Percentiles rank a stretch among this genome's conserved stretches.
Conservation (phyloP, 1,284 basidiomycete species). For the Xerocomus amazonicus region DNA sequence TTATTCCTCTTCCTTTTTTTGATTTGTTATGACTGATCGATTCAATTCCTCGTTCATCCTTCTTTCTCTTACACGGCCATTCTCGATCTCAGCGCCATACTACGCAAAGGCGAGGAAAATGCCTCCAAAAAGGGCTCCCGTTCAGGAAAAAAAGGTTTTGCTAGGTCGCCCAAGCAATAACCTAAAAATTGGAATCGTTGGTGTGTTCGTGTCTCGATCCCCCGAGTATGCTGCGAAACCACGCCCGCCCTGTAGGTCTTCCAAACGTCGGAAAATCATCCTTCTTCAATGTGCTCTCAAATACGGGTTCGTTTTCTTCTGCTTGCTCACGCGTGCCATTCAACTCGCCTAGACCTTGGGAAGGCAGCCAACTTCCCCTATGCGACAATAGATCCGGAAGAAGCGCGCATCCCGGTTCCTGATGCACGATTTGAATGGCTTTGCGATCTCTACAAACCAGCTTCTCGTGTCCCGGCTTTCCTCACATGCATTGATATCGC, state of each 20-base stretch:
- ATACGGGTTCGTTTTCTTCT: constrained; percentile 59
- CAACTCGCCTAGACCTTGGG: constrained; percentile 69
- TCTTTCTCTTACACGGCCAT: constrained; percentile 18
- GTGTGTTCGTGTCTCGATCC: constrained; percentile 45
- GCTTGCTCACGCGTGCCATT: not conserved
- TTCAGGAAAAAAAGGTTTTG: constrained; percentile 77
- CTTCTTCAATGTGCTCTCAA: constrained; percentile 93
- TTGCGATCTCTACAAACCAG: constrained; percentile 87
- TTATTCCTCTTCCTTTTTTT: constrained; percentile 9
- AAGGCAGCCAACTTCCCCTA: constrained; percentile 99
- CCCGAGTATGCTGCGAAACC: constrained; percentile 8
- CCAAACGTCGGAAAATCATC: constrained; percentile 95
- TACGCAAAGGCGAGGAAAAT: constrained; percentile 58
- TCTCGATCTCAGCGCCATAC: constrained; percentile 17
- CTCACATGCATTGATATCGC: constrained; percentile 99
- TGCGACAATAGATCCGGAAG: constrained; percentile 90
- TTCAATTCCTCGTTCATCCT: constrained; percentile 20
- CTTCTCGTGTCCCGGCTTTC: constrained; percentile 86
- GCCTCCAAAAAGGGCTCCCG: constrained; percentile 81
- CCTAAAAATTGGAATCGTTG: constrained; percentile 95
- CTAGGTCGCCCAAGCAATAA: constrained; percentile 93
- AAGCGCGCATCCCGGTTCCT: constrained; percentile 96
- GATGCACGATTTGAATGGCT: constrained; percentile 96
- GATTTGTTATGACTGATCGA: constrained; percentile 36
- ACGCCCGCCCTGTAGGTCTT: constrained; percentile 49